These are phyloP conservation scores for Phytophthora meadii DNA, from an alignment of 352 stramenopile species.

Conservation along the genomic window DNA sequence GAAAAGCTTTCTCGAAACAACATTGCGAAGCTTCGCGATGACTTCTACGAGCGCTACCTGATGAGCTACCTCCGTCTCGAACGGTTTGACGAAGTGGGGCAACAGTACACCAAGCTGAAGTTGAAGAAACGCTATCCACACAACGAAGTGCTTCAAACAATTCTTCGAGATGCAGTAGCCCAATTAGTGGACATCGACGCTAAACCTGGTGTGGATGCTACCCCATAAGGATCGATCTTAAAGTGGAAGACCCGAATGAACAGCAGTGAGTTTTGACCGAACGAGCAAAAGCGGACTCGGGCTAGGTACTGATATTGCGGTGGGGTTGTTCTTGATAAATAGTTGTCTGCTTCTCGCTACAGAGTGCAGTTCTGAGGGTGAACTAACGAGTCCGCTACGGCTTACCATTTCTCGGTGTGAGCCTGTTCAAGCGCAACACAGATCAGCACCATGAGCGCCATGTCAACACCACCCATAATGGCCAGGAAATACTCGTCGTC, in stretches of 20 bases:
- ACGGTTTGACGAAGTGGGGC: constrained; percentile 38
- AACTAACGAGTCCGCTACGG: constrained; percentile 7
- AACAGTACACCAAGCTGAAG: constrained; percentile 26
- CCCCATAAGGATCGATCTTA: too few species aligned
- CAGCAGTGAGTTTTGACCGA: background rate
- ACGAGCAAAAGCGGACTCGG: constrained; percentile 12
- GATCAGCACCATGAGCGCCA: constrained; percentile 52
- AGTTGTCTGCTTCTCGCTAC: constrained; percentile 22
- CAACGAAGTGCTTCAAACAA: constrained; percentile 44
- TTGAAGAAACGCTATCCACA: constrained; percentile 40
- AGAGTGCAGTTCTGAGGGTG: constrained; percentile 18
- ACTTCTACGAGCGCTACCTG: constrained; percentile 45
- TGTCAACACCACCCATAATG: constrained; percentile 45
- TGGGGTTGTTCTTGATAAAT: constrained; percentile 31
- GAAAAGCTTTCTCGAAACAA: constrained; percentile 24
- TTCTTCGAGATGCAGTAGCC: constrained; percentile 36
- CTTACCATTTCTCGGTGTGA: constrained; percentile 35
- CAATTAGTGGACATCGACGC: constrained; percentile 7
- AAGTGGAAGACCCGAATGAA: background rate
- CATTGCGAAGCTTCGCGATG: constrained; percentile 34
- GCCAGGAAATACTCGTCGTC: constrained; percentile 46
- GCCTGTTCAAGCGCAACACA: constrained; percentile 51
- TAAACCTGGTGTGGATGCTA: too few species aligned
- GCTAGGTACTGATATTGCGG: background rate
- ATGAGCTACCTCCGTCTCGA: constrained; percentile 51